Evolutionary conservation across 352 stramenopile species (phyloP).

Genomic region (Phytopythium montanum): DNA sequence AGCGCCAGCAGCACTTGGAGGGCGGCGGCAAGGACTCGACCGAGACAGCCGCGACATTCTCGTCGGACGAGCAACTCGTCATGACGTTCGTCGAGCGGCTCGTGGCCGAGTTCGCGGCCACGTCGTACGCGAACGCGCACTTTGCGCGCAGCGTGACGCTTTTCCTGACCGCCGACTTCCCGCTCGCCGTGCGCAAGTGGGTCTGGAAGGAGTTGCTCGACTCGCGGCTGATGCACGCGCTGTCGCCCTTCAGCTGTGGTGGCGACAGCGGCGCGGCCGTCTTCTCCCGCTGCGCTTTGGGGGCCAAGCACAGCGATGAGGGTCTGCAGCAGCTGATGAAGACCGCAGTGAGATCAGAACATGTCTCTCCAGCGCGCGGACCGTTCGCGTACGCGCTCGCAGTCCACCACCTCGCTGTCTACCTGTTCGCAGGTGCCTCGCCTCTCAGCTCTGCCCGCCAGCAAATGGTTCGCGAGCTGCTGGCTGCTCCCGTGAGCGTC

Average conservation of each 20-base stretch:
- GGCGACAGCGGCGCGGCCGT: constrained; percentile 17
- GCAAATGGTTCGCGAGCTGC: constrained; percentile 40
- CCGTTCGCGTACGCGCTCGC: constrained; percentile 57
- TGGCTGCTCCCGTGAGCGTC: constrained; percentile 13
- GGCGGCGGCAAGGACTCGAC: constrained; percentile 8
- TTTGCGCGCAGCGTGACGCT: constrained; percentile 68
- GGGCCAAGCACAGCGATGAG: constrained; percentile 26
- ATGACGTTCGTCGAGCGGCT: constrained; percentile 68
- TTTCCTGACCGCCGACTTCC: constrained; percentile 55
- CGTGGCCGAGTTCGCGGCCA: constrained; percentile 59
- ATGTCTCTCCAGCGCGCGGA: constrained; percentile 30
- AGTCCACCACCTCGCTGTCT: constrained; percentile 52
- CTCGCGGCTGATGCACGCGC: constrained; percentile 44
- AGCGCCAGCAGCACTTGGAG: constrained; percentile 44
- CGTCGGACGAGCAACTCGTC: constrained; percentile 47
- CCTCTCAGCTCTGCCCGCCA: constrained; percentile 44
- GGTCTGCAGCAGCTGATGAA: constrained; percentile 47
- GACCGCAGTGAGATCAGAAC: constrained; percentile 29
- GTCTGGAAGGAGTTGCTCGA: constrained; percentile 71
- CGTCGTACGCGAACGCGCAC: constrained; percentile 60
- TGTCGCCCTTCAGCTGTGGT: constrained; percentile 28
- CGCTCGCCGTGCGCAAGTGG: constrained; percentile 46
- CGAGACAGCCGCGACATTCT: constrained; percentile 16
- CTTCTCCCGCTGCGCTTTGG: constrained; percentile 32
- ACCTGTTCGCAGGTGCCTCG: constrained; percentile 37